Evolutionary conservation across 2,329 filamentous ascomycete species (phyloP).

Genomic region (Xylariaceae sp.): DNA sequence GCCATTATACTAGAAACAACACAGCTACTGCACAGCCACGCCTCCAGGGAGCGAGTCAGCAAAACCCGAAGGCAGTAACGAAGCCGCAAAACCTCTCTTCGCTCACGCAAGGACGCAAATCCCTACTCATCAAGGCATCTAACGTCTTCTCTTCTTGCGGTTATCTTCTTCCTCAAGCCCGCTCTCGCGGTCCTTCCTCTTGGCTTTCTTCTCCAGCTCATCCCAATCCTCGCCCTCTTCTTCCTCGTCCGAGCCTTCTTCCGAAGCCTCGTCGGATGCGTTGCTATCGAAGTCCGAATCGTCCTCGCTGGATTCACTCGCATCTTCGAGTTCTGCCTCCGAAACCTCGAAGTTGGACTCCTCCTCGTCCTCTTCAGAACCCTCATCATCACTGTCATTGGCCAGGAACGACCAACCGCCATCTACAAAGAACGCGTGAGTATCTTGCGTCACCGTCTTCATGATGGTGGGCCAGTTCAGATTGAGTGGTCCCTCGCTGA

Average conservation of each 20-base stretch:
- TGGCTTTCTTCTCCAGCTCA: slow-evolving; percentile 86
- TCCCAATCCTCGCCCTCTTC: slow-evolving; percentile 92
- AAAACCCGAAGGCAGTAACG: too few relatives aligned
- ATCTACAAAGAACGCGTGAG: slow-evolving; percentile 91
- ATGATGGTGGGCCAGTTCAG: slow-evolving; percentile 99
- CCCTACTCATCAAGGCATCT: not conserved
- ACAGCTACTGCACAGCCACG: too few relatives aligned
- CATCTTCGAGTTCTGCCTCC: slow-evolving; percentile 81
- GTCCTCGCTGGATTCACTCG: slow-evolving; percentile 71
- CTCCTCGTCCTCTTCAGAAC: slow-evolving; percentile 75
- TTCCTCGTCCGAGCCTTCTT: slow-evolving; percentile 64
- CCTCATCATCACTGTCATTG: slow-evolving; percentile 83
- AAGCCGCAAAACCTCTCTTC: too few relatives aligned
- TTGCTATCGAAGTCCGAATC: slow-evolving; percentile 94
- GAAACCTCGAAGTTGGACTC: slow-evolving; percentile 90
- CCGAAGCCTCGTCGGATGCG: slow-evolving; percentile 74
- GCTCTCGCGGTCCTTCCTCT: slow-evolving; percentile 70
- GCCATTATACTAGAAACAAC: too few relatives aligned
- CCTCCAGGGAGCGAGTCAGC: too few relatives aligned
- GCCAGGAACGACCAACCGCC: slow-evolving; percentile 93
- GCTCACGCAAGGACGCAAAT: too few relatives aligned
- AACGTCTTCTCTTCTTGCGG: slow-evolving; percentile 62
- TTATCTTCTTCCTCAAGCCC: slow-evolving; percentile 73
- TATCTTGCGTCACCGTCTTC: slow-evolving; percentile 95
- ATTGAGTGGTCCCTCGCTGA: slow-evolving; percentile 90